phyloP scores from a whole-genome alignment of 495 filamentous ascomycete genomes.

The Bacidia gigantensis region DNA sequence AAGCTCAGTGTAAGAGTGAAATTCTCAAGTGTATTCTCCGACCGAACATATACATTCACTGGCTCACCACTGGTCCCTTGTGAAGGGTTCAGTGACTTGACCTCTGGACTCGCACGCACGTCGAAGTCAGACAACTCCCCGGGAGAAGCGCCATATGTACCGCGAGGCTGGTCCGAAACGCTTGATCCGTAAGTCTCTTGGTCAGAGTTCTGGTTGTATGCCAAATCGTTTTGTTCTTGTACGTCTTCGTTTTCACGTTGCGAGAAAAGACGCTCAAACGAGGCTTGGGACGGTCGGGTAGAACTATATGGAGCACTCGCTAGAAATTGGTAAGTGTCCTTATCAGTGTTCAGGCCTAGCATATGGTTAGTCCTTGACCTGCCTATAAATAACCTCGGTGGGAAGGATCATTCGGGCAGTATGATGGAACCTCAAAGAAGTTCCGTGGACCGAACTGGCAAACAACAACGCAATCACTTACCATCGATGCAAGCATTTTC shows the following conservation, averaged over 20 bases:
- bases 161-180: constrained; percentile 29
- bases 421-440: constrained; percentile 7
- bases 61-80: constrained; percentile 53
- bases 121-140: constrained; percentile 25
- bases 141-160: constrained; percentile 29
- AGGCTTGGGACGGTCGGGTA: constrained; percentile 32
- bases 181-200: constrained; percentile 35
- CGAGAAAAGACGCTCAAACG: constrained; percentile 30
- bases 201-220: constrained; percentile 24
- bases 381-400: background rate
- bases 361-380: background rate
- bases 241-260: constrained; percentile 18
- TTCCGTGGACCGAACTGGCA: background rate
- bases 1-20: constrained; percentile 46
- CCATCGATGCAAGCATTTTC: constrained; percentile 29
- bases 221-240: constrained; percentile 29
- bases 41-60: constrained; percentile 58
- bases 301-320: constrained; percentile 28
- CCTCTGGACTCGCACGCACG: constrained; percentile 33
- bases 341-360: background rate
- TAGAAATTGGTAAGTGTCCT: background rate
- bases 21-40: constrained; percentile 54
- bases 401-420: background rate
- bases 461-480: constrained; percentile 8
- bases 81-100: constrained; percentile 54